phyloP scores from a whole-genome alignment of 2,329 filamentous ascomycete species.

The Coniochaeta sp. region DNA sequence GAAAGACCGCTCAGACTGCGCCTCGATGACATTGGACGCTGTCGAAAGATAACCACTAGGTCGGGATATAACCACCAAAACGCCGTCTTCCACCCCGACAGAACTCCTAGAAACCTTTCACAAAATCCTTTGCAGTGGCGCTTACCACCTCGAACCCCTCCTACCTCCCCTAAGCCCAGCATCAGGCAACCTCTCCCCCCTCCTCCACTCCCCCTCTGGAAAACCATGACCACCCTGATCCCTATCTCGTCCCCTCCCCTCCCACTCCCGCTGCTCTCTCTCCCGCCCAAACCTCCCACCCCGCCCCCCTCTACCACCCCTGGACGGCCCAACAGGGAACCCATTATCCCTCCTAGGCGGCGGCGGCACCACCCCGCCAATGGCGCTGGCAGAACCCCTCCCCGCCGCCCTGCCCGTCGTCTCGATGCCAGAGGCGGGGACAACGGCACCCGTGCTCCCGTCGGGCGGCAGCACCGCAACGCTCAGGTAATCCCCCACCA shows the following conservation, averaged over 20 bases:
- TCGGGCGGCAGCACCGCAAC: constrained; percentile 74
- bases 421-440: constrained; percentile 29
- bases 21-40: too few relatives aligned
- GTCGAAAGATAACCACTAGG: neutral
- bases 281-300: constrained; percentile 17
- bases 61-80: neutral
- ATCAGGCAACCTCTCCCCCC: constrained; percentile 56
- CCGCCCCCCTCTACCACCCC: constrained; percentile 26
- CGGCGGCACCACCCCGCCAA: constrained; percentile 23
- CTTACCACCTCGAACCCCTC: constrained; percentile 23
- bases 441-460: constrained; percentile 61
- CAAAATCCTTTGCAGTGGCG: neutral
- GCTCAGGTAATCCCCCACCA: constrained; percentile 82
- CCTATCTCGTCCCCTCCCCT: constrained; percentile 1
- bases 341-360: constrained; percentile 14
- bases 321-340: constrained; percentile 17
- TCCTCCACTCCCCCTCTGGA: constrained; percentile 56
- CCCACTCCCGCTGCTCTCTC: constrained; percentile 4
- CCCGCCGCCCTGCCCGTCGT: neutral
- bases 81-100: neutral
- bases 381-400: neutral
- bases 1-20: too few relatives aligned
- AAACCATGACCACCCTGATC: constrained; percentile 17
- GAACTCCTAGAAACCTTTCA: neutral
- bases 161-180: constrained; percentile 37